These are phyloP conservation scores for Helichrysum umbraculigerum DNA, from an alignment of 129 eudicot genomes.

Conservation along the genomic window DNA sequence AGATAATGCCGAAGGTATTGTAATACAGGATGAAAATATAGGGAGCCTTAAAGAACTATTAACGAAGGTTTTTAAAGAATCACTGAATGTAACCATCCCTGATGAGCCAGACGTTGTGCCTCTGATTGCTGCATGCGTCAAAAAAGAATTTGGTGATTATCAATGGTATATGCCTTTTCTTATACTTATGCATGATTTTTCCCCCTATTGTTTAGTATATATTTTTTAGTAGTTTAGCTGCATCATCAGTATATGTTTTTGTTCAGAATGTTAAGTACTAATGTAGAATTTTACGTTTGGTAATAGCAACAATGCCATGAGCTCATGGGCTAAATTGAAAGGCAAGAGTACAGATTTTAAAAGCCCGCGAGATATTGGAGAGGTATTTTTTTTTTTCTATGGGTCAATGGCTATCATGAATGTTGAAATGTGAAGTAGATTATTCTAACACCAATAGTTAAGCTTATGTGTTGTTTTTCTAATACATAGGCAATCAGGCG, in stretches of 20 bases:
- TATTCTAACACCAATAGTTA: conserved; percentile 10
- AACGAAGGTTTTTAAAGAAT: conserved; percentile 61
- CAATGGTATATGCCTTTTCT: conserved; percentile 59
- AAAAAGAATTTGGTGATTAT: conserved; percentile 72
- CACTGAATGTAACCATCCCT: conserved; percentile 67
- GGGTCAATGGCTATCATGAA: conserved; percentile 3
- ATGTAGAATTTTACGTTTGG: conserved; percentile 23
- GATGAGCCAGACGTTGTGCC: conserved; percentile 64
- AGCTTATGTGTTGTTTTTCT: conserved; percentile 17
- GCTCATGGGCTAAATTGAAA: conserved; percentile 63
- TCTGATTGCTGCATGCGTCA: conserved; percentile 58
- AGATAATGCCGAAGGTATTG: conserved; percentile 18
- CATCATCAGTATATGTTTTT: conserved; percentile 13
- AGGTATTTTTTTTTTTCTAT: conserved; percentile 40
- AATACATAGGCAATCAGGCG: conserved; percentile 59
- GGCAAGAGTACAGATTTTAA: conserved; percentile 59
- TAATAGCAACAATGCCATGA: conserved; percentile 92
- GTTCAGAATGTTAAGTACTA: conserved; percentile 3
- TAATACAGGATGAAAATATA: conserved; percentile 46
- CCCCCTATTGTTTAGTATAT: background rate
- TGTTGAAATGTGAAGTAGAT: conserved; percentile 1
- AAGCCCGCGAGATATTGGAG: conserved; percentile 76
- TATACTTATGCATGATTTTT: conserved; percentile 6
- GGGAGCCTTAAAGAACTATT: conserved; percentile 74
- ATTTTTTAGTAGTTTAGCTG: conserved; percentile 6